Evolutionary conservation across 306 rosid species (phyloP).

Genomic region (Dalbergia cochinchinensis): DNA sequence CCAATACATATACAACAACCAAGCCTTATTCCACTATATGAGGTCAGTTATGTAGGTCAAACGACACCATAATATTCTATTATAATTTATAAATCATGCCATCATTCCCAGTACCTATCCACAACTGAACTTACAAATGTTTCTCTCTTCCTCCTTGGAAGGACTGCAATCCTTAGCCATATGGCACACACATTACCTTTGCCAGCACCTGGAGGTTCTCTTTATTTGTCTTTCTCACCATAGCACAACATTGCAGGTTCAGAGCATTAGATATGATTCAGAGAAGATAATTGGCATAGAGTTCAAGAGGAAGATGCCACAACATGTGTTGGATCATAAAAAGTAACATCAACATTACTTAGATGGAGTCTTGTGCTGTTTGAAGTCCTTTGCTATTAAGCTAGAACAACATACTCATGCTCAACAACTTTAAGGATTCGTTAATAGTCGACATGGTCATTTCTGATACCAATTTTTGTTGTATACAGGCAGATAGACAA

Average conservation of each 20-base stretch:
- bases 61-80: no score
- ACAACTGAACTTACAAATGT: neutral
- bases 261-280: neutral
- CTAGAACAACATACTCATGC: neutral
- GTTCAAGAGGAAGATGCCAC: neutral
- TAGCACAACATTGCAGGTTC: neutral
- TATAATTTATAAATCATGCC: no score
- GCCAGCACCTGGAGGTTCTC: neutral
- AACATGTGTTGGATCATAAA: neutral
- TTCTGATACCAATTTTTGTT: conserved; percentile 2
- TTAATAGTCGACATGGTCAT: neutral
- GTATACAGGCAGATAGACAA: neutral
- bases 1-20: neutral
- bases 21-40: no score
- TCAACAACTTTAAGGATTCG: neutral
- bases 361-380: neutral
- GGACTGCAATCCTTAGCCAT: neutral
- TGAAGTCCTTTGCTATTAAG: neutral
- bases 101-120: neutral
- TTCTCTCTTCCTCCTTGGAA: neutral
- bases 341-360: neutral
- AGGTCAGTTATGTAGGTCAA: no score
- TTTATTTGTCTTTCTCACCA: neutral
- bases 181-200: neutral
- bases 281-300: neutral